These are phyloP conservation scores for Hydnomerulius pinastri DNA, from an alignment of 768 basidiomycete genomes.

Conservation along the genomic window DNA sequence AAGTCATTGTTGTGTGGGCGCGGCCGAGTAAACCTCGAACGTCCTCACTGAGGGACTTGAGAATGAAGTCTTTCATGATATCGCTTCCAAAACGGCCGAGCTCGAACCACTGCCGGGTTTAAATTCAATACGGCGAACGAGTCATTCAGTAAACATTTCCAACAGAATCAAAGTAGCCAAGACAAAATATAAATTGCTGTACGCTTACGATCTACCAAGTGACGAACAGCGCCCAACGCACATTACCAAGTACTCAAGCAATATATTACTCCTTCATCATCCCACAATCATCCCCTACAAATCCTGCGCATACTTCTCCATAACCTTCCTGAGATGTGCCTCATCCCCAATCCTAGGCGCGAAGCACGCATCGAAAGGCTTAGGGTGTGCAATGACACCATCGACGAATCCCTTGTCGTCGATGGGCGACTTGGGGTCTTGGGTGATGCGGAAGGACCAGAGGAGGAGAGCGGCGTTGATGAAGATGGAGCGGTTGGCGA, in stretches of 20 bases:
- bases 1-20: no score
- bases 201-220: no score
- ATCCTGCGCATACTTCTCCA: slow-evolving; percentile 26
- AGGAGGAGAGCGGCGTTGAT: slow-evolving; percentile 63
- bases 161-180: no score
- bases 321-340: slow-evolving; percentile 24
- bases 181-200: no score
- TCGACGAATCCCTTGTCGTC: slow-evolving; percentile 64
- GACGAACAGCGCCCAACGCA: background rate
- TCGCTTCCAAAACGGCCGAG: no score
- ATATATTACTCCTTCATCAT: background rate
- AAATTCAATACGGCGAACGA: no score
- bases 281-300: slow-evolving; percentile 5
- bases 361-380: slow-evolving; percentile 60
- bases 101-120: no score
- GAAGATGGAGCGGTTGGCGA: slow-evolving; percentile 62
- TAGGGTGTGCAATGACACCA: slow-evolving; percentile 63
- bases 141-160: no score
- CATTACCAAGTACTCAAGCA: background rate
- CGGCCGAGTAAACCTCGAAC: no score
- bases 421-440: slow-evolving; percentile 55
- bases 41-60: no score
- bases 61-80: no score
- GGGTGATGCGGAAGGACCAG: slow-evolving; percentile 63
- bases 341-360: slow-evolving; percentile 43